Conservation (phyloP, 2,329 filamentous ascomycete genomes). For the Thelonectria rubi region DNA sequence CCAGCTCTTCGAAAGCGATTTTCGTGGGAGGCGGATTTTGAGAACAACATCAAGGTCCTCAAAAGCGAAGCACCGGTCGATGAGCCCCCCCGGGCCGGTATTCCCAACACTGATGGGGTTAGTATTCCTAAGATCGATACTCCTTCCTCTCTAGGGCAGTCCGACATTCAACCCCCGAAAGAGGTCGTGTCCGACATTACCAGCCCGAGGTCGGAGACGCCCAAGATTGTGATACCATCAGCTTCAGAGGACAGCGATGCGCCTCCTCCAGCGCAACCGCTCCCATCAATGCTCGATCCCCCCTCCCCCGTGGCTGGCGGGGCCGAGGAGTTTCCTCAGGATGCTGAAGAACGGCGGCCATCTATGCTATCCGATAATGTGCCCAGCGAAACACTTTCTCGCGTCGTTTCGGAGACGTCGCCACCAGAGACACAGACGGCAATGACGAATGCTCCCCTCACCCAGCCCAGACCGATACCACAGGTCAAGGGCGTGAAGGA, state of each 20-base stretch:
- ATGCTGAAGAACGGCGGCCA: slow-evolving; percentile 41
- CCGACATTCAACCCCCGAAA: slow-evolving; percentile 26
- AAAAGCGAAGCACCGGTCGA: slow-evolving; percentile 24
- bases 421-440: slow-evolving; percentile 52
- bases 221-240: slow-evolving; percentile 37
- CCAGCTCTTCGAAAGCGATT: slow-evolving; percentile 44
- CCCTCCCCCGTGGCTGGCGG: slow-evolving; percentile 55
- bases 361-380: slow-evolving; percentile 59
- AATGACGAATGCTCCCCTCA: slow-evolving; percentile 29
- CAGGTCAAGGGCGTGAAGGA: slow-evolving; percentile 73
- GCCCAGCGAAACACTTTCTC: slow-evolving; percentile 47
- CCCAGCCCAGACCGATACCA: slow-evolving; percentile 29
- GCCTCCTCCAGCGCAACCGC: slow-evolving; percentile 34
- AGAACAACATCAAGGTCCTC: slow-evolving; percentile 31
- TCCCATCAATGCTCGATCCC: slow-evolving; percentile 47
- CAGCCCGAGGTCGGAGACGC: slow-evolving; percentile 24
- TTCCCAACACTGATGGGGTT: slow-evolving; percentile 17
- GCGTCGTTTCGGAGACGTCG: slow-evolving; percentile 48
- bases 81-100: slow-evolving; percentile 11
- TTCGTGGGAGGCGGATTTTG: slow-evolving; percentile 49
- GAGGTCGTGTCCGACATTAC: slow-evolving; percentile 25
- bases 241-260: slow-evolving; percentile 35
- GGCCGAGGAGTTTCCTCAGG: slow-evolving; percentile 43
- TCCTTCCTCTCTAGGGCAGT: slow-evolving; percentile 25
- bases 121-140: slow-evolving; percentile 20